phyloP scores from a whole-genome alignment of 2,329 filamentous ascomycete genomes.

The Fusarium lyarnte region DNA sequence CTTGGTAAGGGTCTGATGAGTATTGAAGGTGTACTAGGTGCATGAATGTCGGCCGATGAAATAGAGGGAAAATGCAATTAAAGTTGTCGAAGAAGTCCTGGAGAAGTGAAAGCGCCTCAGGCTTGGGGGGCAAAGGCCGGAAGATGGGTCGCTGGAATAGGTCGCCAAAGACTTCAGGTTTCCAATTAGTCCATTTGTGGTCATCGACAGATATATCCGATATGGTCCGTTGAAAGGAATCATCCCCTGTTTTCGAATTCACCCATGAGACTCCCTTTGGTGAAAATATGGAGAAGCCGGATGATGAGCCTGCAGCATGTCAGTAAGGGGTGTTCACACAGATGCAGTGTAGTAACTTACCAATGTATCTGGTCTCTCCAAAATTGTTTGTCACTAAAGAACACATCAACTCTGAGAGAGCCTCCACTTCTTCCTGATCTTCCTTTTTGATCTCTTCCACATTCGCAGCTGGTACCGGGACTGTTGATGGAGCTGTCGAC shows the following conservation, averaged over 20 bases:
- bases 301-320: conserved; percentile 80
- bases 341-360: conserved; percentile 56
- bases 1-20: conserved; percentile 89
- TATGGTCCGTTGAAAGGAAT: conserved; percentile 94
- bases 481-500: conserved; percentile 10
- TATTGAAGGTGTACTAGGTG: conserved; percentile 95
- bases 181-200: conserved; percentile 97
- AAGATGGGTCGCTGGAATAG: conserved; percentile 88
- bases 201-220: conserved; percentile 89
- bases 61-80: conserved; percentile 98
- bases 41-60: conserved; percentile 98
- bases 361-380: conserved; percentile 95
- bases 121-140: conserved; percentile 82
- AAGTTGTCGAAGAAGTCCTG: conserved; percentile 98
- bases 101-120: conserved; percentile 87
- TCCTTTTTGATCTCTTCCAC: conserved; percentile 41
- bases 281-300: conserved; percentile 98
- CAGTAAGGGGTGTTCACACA: conserved; percentile 2
- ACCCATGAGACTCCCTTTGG: conserved; percentile 99
- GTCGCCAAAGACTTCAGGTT: conserved; percentile 95
- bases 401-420: conserved; percentile 98
- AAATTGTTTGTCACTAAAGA: conserved; percentile 94
- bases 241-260: conserved; percentile 96
- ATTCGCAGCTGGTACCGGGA: conserved; percentile 3
- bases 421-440: conserved; percentile 75